Conservation (phyloP, 306 rosid species). For the Geum urbanum region DNA sequence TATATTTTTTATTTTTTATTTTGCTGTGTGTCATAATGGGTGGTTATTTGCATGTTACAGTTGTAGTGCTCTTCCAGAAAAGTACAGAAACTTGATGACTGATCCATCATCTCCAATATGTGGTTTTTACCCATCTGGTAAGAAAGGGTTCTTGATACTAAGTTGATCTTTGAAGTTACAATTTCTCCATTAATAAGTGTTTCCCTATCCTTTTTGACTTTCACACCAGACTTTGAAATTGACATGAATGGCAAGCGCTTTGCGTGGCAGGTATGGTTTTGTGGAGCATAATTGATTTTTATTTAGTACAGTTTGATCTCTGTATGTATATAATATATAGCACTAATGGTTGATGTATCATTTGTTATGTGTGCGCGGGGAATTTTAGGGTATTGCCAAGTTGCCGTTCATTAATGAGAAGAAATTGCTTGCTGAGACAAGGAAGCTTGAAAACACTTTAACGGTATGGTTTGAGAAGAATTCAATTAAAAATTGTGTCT, state of each 20-base stretch:
- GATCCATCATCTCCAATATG: slow-evolving; percentile 74
- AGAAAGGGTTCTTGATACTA: slow-evolving; percentile 22
- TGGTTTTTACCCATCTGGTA: slow-evolving; percentile 84
- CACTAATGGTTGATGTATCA: slow-evolving; percentile 14
- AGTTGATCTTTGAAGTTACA: slow-evolving; percentile 19
- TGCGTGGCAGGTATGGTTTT: slow-evolving; percentile 79
- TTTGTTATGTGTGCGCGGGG: slow-evolving; percentile 10
- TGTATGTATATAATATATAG: neutral
- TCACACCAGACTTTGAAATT: slow-evolving; percentile 74
- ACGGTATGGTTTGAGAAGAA: slow-evolving; percentile 44
- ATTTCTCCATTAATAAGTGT: slow-evolving; percentile 13
- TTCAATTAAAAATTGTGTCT: neutral
- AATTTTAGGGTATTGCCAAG: slow-evolving; percentile 84
- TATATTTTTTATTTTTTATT: neutral
- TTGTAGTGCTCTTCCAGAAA: slow-evolving; percentile 83
- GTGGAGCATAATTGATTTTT: neutral
- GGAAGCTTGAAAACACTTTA: slow-evolving; percentile 76
- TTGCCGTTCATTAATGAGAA: slow-evolving; percentile 91
- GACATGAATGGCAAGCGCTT: slow-evolving; percentile 98
- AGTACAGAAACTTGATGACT: slow-evolving; percentile 76
- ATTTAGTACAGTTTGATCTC: neutral
- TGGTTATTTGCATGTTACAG: slow-evolving; percentile 44
- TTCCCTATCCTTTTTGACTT: slow-evolving; percentile 1
- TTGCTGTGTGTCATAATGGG: slow-evolving; percentile 6
- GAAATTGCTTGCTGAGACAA: slow-evolving; percentile 71